Evolutionary conservation across 1,284 basidiomycete species (phyloP).

Genomic region (Cerrena zonata): DNA sequence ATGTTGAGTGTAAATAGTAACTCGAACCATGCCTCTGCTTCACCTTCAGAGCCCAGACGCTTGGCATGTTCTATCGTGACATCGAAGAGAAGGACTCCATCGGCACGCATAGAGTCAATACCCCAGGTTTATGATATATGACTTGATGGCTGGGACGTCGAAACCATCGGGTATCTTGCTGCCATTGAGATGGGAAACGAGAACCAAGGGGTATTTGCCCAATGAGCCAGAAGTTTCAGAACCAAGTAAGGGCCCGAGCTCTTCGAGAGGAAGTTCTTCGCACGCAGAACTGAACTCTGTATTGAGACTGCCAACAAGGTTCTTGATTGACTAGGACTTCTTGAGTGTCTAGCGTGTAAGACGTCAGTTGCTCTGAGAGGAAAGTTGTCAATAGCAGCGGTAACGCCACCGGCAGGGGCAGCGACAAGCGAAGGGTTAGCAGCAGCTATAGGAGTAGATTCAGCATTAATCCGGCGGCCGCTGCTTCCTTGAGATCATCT

Average conservation of each 20-base stretch:
- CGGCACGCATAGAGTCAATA: slow-evolving; percentile 81
- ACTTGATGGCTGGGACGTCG: slow-evolving; percentile 89
- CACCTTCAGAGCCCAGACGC: slow-evolving; percentile 85
- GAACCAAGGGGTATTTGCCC: slow-evolving; percentile 88
- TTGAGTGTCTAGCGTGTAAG: slow-evolving; percentile 86
- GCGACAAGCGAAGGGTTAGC: too few species aligned
- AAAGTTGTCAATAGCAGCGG: slow-evolving; percentile 91
- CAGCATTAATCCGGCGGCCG: slow-evolving; percentile 91
- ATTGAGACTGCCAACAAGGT: too few species aligned
- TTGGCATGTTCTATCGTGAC: slow-evolving; percentile 95
- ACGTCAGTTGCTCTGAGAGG: too few species aligned
- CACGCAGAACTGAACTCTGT: too few species aligned
- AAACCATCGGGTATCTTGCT: slow-evolving; percentile 99
- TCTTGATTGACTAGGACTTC: slow-evolving; percentile 71
- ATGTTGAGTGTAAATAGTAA: slow-evolving; percentile 79
- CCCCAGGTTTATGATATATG: slow-evolving; percentile 89
- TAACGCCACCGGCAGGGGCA: slow-evolving; percentile 83
- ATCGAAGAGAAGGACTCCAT: too few species aligned
- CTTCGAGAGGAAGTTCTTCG: too few species aligned
- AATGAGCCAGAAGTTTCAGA: slow-evolving; percentile 81
- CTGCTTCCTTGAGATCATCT: too few species aligned
- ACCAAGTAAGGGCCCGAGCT: too few species aligned
- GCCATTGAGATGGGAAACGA: slow-evolving; percentile 87
- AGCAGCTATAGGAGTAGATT: slow-evolving; percentile 91
- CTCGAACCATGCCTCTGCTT: slow-evolving; percentile 90